Conservation (phyloP, 2,329 filamentous ascomycete genomes). For the Penicillium sclerotigenum region DNA sequence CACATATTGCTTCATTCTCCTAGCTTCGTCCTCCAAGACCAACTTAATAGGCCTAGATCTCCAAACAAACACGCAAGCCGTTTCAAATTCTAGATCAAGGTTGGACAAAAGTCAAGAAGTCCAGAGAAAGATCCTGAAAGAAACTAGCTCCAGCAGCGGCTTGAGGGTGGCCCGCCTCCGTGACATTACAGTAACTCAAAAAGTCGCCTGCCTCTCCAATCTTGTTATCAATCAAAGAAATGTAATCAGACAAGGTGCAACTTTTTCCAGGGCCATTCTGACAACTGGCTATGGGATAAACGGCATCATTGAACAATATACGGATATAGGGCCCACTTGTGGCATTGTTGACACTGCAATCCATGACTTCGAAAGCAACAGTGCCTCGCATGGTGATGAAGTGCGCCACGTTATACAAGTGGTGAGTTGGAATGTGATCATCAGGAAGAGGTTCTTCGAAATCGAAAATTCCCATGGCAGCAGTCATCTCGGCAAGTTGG, state of each 20-base stretch:
- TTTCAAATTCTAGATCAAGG: conserved; percentile 14
- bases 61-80: no score
- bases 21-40: no score
- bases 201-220: conserved; percentile 51
- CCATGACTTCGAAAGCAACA: conserved; percentile 62
- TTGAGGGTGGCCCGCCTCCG: conserved; percentile 13
- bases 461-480: conserved; percentile 61
- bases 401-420: conserved; percentile 55
- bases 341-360: conserved; percentile 39
- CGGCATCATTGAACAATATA: conserved; percentile 60
- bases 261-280: conserved; percentile 55
- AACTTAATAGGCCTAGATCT: no score
- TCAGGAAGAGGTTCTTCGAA: conserved; percentile 50
- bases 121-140: conserved; percentile 29
- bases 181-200: conserved; percentile 30
- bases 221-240: conserved; percentile 46
- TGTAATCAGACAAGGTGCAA: conserved; percentile 50
- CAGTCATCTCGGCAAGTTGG: conserved; percentile 61
- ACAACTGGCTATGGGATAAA: conserved; percentile 59
- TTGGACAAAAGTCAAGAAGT: conserved; percentile 29
- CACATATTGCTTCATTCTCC: no score
- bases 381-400: conserved; percentile 64
- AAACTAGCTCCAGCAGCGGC: conserved; percentile 26
- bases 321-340: conserved; percentile 43
- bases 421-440: conserved; percentile 46